Evolutionary conservation across 2,329 filamentous ascomycete species (phyloP).

Genomic region (Alternaria sp.): DNA sequence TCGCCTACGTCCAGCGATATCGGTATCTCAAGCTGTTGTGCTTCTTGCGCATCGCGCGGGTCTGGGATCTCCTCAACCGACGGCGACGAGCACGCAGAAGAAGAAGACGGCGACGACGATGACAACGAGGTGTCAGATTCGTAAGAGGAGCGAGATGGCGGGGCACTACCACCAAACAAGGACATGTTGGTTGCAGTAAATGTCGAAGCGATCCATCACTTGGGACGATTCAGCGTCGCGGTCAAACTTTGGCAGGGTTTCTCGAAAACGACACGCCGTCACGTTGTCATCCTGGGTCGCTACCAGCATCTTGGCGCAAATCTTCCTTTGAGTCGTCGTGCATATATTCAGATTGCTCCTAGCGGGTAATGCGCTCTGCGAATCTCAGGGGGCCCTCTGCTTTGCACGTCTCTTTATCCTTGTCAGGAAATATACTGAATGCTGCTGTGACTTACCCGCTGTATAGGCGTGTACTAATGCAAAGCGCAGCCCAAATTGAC

Average conservation of each 20-base stretch:
- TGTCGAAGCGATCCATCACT: conserved; percentile 25
- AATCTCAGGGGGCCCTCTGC: no score
- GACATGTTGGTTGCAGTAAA: conserved; percentile 47
- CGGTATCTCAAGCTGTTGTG: conserved; percentile 13
- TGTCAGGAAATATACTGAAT: no score
- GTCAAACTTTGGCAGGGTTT: conserved; percentile 20
- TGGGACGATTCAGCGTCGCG: conserved; percentile 12
- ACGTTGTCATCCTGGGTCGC: conserved; percentile 16
- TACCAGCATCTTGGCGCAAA: neutral
- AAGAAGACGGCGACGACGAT: conserved; percentile 13
- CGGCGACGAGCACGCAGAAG: conserved; percentile 18
- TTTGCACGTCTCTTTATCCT: neutral
- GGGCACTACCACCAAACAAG: conserved; percentile 45
- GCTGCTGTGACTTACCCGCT: no score
- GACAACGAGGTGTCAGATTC: conserved; percentile 22
- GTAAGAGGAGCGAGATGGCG: conserved; percentile 23
- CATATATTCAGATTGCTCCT: neutral
- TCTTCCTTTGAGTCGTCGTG: neutral
- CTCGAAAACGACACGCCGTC: conserved; percentile 24
- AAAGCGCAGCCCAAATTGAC: no score
- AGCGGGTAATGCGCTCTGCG: neutral
- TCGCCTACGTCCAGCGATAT: conserved; percentile 18
- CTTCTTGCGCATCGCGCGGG: conserved; percentile 21
- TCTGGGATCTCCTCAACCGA: conserved; percentile 9
- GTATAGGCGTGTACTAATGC: no score